Evolutionary conservation across 2,329 filamentous ascomycete species (phyloP), one percentile per base, ranked within the genome.

Genomic region (Cadophora gregata): DNA sequence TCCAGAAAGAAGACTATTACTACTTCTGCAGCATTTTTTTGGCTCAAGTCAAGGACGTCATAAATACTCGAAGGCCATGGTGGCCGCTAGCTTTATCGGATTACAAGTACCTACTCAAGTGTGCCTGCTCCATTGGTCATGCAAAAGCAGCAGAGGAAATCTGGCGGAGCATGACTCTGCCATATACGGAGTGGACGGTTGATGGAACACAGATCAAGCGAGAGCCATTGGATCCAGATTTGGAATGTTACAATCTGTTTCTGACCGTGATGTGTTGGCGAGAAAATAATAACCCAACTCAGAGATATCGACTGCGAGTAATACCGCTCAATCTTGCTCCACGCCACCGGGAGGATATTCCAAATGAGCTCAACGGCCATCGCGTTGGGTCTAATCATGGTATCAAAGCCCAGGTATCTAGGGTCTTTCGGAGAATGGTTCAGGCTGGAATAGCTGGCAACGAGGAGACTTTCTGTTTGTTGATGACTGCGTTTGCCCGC

Each of bases 221-320:
- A 61, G 58, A 12, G 45, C 31, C 12, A n/a, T 55, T 51, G 24
- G 64, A 7, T 9, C 85, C 83, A 2, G 81, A 85, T 71, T 71
- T 80, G 2, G 77, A 78, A 64, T 86, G 84, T 73, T 88, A 84
- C 72, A 88, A 88, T 65, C 76, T 82, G 67, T 84, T 82, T 64
- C 81, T 89, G 77, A 81, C 81, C 21, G 79, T 82, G 0, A 77
- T 79, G 56, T 78, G 83, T 47, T 86, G 83, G 81, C 76, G 84
- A 36, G 75, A 76, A 38, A 72, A 75, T 4, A 78, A 80, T 36
- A 76, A 78, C 25, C 75, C 81, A n/a, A 64, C 71, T 62, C 75
- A 81, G 73, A 75, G 79, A 75, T 56, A 70, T 33, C 55, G 63
- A n/a, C 48, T 74, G 14, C 67, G 78, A 81, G 75, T 73, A 59